Percentiles rank a stretch among this genome's conserved stretches.
Conservation (phyloP, 2,329 filamentous ascomycete species). For the Mycocentrospora acerina region DNA sequence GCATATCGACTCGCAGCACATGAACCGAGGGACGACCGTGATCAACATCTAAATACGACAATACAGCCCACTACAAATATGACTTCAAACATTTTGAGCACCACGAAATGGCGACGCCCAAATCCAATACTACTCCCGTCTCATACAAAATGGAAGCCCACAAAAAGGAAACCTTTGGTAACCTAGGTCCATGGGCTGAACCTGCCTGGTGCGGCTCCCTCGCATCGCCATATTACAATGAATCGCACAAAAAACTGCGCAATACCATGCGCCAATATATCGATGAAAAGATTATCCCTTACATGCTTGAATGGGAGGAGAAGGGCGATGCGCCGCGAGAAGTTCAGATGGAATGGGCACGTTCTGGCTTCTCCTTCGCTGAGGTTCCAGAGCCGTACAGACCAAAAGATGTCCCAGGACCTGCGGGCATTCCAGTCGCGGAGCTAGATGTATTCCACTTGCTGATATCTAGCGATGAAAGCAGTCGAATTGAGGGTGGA, state of each 20-base stretch:
- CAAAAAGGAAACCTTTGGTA: slow-evolving; percentile 36
- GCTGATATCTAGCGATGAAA: slow-evolving; percentile 59
- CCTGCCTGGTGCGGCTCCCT: slow-evolving; percentile 52
- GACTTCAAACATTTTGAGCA: not conserved
- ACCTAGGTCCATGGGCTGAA: slow-evolving; percentile 48
- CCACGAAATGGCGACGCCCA: slow-evolving; percentile 12
- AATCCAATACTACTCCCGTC: slow-evolving; percentile 12
- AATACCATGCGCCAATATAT: slow-evolving; percentile 60
- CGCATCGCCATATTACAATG: slow-evolving; percentile 63
- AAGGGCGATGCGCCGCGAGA: slow-evolving; percentile 51
- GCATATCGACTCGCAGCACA: too few relatives aligned
- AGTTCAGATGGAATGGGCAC: slow-evolving; percentile 42
- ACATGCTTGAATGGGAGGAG: slow-evolving; percentile 65
- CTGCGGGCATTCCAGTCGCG: slow-evolving; percentile 39
- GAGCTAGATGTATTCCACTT: slow-evolving; percentile 44
- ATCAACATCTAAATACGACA: too few relatives aligned
- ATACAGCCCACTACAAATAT: not conserved
- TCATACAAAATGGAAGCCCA: slow-evolving; percentile 18
- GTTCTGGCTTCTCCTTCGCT: slow-evolving; percentile 46
- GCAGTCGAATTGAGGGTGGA: slow-evolving; percentile 57
- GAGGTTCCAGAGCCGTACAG: slow-evolving; percentile 49
- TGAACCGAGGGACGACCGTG: too few relatives aligned
- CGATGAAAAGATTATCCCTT: slow-evolving; percentile 59
- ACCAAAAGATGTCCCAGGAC: slow-evolving; percentile 41
- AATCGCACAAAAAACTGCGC: slow-evolving; percentile 61